Evolutionary conservation across 345 rosid genomes (phyloP).

Genomic region (Sonneratia alba): DNA sequence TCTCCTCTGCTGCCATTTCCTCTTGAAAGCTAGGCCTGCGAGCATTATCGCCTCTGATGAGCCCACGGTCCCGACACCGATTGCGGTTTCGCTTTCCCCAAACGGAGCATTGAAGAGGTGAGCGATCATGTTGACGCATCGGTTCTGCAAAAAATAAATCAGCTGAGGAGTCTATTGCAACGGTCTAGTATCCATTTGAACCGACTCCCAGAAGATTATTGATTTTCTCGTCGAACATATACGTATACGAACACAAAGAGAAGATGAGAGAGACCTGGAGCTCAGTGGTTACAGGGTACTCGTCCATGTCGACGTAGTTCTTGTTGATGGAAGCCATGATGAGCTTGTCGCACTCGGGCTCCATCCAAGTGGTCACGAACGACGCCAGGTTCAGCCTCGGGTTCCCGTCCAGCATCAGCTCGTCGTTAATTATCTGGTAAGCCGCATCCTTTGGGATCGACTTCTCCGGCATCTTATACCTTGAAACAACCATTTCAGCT

Average conservation of each 20-base stretch:
- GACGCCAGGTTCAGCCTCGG: constrained; percentile 48
- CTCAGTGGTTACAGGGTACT: constrained; percentile 44
- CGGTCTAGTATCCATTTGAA: too few species aligned
- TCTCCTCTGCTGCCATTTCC: constrained; percentile 42
- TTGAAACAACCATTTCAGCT: not conserved
- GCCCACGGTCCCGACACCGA: constrained; percentile 43
- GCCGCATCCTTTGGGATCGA: constrained; percentile 44
- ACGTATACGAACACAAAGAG: not conserved
- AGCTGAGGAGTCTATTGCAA: too few species aligned
- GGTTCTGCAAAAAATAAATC: constrained; percentile 21
- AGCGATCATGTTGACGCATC: constrained; percentile 49
- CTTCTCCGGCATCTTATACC: constrained; percentile 38
- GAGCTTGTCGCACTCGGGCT: constrained; percentile 45
- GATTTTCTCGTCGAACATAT: too few species aligned
- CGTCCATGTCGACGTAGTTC: constrained; percentile 30
- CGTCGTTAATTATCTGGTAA: constrained; percentile 37
- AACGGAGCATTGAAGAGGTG: constrained; percentile 40
- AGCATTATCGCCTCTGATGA: constrained; percentile 49
- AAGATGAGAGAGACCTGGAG: constrained; percentile 29
- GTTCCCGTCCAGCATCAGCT: constrained; percentile 44
- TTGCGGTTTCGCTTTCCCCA: constrained; percentile 31
- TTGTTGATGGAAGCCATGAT: constrained; percentile 37
- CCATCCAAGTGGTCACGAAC: constrained; percentile 49
- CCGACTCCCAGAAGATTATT: too few species aligned
- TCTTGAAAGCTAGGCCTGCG: constrained; percentile 43